These are phyloP conservation scores for Acer saccharum DNA, from an alignment of 345 rosid genomes.

Conservation along the genomic window DNA sequence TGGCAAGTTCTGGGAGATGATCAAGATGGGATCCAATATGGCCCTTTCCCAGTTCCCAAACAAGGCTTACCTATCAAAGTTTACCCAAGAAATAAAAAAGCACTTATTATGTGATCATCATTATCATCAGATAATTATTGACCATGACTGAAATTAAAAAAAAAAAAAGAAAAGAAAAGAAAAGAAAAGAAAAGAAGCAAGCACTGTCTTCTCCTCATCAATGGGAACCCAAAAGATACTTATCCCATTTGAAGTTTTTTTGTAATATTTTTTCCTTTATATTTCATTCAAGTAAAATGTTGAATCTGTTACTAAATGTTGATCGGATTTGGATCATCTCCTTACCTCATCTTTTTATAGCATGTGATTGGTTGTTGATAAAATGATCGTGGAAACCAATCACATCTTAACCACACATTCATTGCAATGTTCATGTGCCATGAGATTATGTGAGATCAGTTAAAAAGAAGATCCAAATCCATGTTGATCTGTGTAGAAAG, in stretches of 20 bases:
- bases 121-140: neutral
- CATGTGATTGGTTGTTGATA: too few species aligned
- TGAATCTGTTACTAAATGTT: neutral
- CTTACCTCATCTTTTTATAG: too few species aligned
- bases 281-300: neutral
- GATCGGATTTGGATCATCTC: too few species aligned
- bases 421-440: too few species aligned
- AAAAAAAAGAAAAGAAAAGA: too few species aligned
- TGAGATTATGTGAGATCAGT: too few species aligned
- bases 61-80: conserved; percentile 79
- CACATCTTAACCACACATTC: too few species aligned
- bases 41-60: conserved; percentile 92
- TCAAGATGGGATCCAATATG: conserved; percentile 78
- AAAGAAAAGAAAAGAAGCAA: too few species aligned
- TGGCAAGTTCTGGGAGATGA: conserved; percentile 74
- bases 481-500: neutral
- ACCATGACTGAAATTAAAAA: neutral
- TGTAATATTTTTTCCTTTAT: neutral
- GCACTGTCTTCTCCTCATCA: neutral
- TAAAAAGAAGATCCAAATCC: too few species aligned
- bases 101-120: neutral
- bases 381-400: too few species aligned
- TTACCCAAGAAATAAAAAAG: conserved; percentile 27
- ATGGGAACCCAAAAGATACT: conserved; percentile 22
- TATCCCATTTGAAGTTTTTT: conserved; percentile 7